These are phyloP conservation scores for Colletotrichum karsti DNA, from an alignment of 2,329 filamentous ascomycete species.

Conservation along the genomic window DNA sequence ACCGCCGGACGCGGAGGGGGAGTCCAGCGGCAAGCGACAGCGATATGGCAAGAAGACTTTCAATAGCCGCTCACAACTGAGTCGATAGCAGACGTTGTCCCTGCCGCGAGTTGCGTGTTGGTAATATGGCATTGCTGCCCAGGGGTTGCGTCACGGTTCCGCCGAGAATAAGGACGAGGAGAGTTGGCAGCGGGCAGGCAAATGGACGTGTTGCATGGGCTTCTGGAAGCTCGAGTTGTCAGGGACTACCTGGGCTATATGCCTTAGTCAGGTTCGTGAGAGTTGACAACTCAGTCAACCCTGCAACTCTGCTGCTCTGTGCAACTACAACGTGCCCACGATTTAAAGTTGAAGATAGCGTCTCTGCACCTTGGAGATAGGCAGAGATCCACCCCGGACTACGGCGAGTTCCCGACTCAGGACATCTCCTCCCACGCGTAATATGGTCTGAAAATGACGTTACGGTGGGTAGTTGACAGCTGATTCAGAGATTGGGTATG, in stretches of 20 bases:
- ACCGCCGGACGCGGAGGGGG: not conserved
- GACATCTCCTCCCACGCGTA: not conserved
- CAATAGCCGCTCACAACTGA: not conserved
- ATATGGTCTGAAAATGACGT: conserved; percentile 8
- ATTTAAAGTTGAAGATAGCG: conserved; percentile 12
- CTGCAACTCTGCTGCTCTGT: not conserved
- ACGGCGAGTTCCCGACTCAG: conserved; percentile 6
- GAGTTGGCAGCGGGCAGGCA: conserved; percentile 1
- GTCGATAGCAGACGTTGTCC: conserved; percentile 14
- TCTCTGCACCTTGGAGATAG: not conserved
- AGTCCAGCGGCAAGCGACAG: not conserved
- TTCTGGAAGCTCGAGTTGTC: not conserved
- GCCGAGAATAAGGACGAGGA: not conserved
- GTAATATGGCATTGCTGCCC: not conserved
- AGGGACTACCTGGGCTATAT: not conserved
- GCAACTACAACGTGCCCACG: not conserved
- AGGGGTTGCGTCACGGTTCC: conserved; percentile 14
- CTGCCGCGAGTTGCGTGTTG: not conserved
- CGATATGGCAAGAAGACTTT: not conserved
- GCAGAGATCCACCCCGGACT: not conserved
- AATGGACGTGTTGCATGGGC: too few species aligned
- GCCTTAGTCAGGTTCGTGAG: not conserved
- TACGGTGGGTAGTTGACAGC: not conserved
- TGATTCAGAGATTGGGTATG: not conserved
- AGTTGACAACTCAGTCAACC: conserved; percentile 8